Percentiles rank a stretch among this genome's conserved stretches.
Conservation (phyloP, 1,284 basidiomycete species). For the Coniferiporia weirii region DNA sequence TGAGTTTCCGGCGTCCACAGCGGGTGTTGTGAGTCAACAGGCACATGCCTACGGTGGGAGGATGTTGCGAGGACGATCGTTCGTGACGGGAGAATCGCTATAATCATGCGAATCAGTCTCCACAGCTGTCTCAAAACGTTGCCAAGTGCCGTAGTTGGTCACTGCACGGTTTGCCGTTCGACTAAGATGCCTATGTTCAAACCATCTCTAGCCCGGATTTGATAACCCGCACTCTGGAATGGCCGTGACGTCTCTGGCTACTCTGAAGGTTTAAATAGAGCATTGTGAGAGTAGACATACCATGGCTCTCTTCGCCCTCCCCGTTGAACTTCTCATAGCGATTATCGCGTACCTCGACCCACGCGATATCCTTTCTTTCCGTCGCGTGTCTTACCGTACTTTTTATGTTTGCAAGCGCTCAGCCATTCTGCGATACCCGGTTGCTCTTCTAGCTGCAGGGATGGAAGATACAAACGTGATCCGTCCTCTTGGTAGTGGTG, state of each 20-base stretch:
- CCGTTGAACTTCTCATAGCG: constrained; percentile 14
- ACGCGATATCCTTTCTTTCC: constrained; percentile 15
- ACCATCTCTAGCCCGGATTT: not conserved
- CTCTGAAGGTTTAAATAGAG: constrained; percentile 7
- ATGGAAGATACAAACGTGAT: constrained; percentile 3
- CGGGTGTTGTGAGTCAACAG: not conserved
- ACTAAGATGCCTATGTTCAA: constrained; percentile 4
- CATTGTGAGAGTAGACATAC: not conserved
- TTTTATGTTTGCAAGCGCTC: constrained; percentile 4
- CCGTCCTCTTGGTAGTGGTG: not conserved
- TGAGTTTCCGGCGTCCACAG: constrained; percentile 1
- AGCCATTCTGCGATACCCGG: constrained; percentile 7
- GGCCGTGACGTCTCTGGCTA: not conserved
- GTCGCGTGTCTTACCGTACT: constrained; percentile 1
- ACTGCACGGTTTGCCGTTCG: not conserved
- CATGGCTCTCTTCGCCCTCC: constrained; percentile 15
- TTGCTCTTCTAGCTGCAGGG: constrained; percentile 8
- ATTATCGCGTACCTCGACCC: constrained; percentile 13
- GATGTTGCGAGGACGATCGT: constrained; percentile 1
- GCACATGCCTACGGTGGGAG: constrained; percentile 10
- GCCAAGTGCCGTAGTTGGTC: constrained; percentile 5
- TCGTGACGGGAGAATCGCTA: constrained; percentile 8
- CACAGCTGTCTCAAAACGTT: constrained; percentile 3
- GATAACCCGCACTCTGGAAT: no score
- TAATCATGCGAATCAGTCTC: constrained; percentile 1